Base-by-base conservation (phyloP, 208 protist species). In the Trypanosoma platydactyli region DNA sequence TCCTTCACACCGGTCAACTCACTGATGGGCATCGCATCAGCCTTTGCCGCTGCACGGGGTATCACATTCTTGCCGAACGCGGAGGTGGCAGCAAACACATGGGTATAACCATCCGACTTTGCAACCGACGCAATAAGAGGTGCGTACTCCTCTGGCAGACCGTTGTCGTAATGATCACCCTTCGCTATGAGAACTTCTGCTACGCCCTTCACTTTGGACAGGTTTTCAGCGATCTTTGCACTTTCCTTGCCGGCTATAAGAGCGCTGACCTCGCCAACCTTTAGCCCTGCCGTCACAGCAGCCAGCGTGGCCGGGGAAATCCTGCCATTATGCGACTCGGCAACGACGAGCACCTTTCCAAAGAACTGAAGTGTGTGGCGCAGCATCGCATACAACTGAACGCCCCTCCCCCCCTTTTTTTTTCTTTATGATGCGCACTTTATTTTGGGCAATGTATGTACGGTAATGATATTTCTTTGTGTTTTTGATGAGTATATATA, bases 11-110 rank as follows among this genome's bases (percentile, higher is more conserved):
- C 78, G 3, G 93, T 92, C 30, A 99, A 83, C 24, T 99, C 98
- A 11, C 89, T 89, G 57, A 99, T 94, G 27, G 91, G 86, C 56
- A 86, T 81, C 45, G 94, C 86, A 71, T 98, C 87, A 6, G 94
- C 77, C 61, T 80, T 68, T 22, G 92, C 98, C 1, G 95, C 97
- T 0, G 98, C 80, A 49, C 97, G 84, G 13, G 98, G 98, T 13
- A 98, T 68, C 7, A 99, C 61, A 45, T 92, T 93, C 88, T 99
- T 99, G 64, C 94, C 95, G 74, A 98, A 97, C 3, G 96, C 82
- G 0, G 95, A 94, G 0, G 94, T 86, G 27, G 86, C 76, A n/a
- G 92, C 88, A 16, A 98, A 73, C 42, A 99, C 96, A 81, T 99
- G 97, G 11, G 95, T 93, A 79, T 88, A 97, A 12, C 83, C 68